Evolutionary conservation across 257 asterid species (phyloP).

Genomic region (Solanum dulcamara): DNA sequence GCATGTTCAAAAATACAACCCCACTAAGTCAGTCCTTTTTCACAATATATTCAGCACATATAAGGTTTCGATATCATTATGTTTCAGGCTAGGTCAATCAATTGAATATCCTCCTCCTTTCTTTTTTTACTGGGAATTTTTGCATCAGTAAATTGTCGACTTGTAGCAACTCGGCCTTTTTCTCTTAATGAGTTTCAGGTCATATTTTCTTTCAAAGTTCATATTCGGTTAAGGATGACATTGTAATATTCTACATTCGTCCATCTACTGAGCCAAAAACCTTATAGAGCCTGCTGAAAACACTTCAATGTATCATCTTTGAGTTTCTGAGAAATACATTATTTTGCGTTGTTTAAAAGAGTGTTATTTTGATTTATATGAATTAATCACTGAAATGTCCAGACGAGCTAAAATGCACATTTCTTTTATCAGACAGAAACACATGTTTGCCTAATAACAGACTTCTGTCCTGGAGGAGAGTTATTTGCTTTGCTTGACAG

Average conservation of each 20-base stretch:
- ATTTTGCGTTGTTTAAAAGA: neutral
- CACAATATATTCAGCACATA: neutral
- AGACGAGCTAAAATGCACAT: neutral
- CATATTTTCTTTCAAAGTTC: neutral
- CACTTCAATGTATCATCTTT: neutral
- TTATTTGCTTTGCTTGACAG: slow-evolving; percentile 85
- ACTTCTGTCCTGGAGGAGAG: slow-evolving; percentile 95
- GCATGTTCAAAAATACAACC: neutral
- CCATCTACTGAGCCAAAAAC: neutral
- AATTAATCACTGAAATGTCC: slow-evolving; percentile 5
- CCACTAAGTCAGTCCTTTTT: neutral
- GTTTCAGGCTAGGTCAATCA: neutral
- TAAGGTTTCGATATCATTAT: neutral
- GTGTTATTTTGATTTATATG: neutral
- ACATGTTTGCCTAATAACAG: slow-evolving; percentile 96
- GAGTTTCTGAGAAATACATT: neutral
- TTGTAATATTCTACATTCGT: neutral
- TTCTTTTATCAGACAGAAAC: slow-evolving; percentile 66
- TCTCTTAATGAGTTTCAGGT: neutral
- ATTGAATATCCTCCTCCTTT: neutral
- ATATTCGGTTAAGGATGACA: neutral
- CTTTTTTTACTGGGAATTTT: neutral
- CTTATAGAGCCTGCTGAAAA: neutral
- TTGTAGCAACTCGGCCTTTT: neutral
- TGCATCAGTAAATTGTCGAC: neutral